Conservation (phyloP, 1,139 yeast genomes). For the Taphrina pruni region DNA sequence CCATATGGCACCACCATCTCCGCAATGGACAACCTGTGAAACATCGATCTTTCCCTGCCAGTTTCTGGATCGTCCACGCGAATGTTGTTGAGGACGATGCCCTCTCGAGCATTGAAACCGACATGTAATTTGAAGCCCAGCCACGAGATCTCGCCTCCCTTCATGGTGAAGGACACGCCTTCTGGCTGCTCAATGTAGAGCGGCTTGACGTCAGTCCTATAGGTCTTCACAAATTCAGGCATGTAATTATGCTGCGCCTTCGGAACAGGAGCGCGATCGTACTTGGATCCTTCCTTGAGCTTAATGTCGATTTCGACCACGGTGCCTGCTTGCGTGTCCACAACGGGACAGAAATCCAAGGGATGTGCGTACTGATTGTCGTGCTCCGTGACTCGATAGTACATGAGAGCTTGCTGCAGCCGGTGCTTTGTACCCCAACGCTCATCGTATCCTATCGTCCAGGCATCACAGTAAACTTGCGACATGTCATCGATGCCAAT, state of each 20-base stretch:
- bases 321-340: conserved; percentile 71
- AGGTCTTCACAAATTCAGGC: conserved; percentile 67
- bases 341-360: conserved; percentile 80
- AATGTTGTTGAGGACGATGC: conserved; percentile 76
- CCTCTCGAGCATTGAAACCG: conserved; percentile 85
- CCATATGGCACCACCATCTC: conserved; percentile 91
- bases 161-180: conserved; percentile 76
- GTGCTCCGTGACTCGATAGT: conserved; percentile 76
- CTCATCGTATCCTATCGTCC: conserved; percentile 86
- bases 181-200: conserved; percentile 76
- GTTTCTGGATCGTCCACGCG: conserved; percentile 66
- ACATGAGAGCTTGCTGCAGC: conserved; percentile 80
- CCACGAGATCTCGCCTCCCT: conserved; percentile 74
- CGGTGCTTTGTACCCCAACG: conserved; percentile 79
- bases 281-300: conserved; percentile 53
- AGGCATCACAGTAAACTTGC: conserved; percentile 78
- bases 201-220: conserved; percentile 66
- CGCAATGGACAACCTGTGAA: conserved; percentile 76
- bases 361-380: conserved; percentile 86
- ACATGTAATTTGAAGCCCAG: conserved; percentile 75
- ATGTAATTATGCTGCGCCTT: conserved; percentile 73
- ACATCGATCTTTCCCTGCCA: conserved; percentile 70
- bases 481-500: conserved; percentile 73
- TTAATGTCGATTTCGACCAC: conserved; percentile 71
- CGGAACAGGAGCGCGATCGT: conserved; percentile 73